Evolutionary conservation across 2,329 filamentous ascomycete genomes (phyloP).

Genomic region (Ceratocystis papillata): DNA sequence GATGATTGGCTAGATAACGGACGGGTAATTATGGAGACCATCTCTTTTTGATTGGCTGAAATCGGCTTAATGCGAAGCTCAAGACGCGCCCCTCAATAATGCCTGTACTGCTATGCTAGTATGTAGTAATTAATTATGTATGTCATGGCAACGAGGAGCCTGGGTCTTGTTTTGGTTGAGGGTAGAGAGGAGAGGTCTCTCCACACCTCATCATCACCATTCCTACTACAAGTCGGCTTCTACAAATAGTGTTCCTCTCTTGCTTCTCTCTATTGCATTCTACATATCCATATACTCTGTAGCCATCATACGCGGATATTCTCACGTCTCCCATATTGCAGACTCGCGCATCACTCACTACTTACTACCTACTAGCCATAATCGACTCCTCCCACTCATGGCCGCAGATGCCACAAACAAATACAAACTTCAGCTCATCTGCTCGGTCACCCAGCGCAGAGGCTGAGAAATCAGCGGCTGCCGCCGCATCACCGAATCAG

Average conservation of each 20-base stretch:
- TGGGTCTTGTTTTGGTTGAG: not conserved
- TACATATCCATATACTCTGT: too few species aligned
- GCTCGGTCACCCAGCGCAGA: not conserved
- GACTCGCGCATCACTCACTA: too few species aligned
- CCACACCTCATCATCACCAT: not conserved
- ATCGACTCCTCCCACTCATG: not conserved
- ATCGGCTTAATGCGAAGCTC: constrained; percentile 1
- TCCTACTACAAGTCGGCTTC: not conserved
- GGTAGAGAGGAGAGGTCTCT: too few species aligned
- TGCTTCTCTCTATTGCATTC: not conserved
- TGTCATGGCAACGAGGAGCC: too few species aligned
- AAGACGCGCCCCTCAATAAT: too few species aligned
- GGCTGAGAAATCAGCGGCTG: not conserved
- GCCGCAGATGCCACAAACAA: not conserved
- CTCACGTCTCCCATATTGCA: too few species aligned
- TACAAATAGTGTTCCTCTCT: not conserved
- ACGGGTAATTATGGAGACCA: not conserved
- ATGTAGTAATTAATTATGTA: too few species aligned
- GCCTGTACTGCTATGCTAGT: too few species aligned
- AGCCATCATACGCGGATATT: too few species aligned
- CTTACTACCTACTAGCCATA: not conserved
- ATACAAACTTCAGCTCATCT: constrained; percentile 15
- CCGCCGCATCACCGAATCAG: constrained; percentile 17
- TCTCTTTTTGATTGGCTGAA: constrained; percentile 12
- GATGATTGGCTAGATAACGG: constrained; percentile 13